These are phyloP conservation scores for Colletotrichum zoysiae DNA, from an alignment of 2,329 filamentous ascomycete genomes.

Conservation along the genomic window DNA sequence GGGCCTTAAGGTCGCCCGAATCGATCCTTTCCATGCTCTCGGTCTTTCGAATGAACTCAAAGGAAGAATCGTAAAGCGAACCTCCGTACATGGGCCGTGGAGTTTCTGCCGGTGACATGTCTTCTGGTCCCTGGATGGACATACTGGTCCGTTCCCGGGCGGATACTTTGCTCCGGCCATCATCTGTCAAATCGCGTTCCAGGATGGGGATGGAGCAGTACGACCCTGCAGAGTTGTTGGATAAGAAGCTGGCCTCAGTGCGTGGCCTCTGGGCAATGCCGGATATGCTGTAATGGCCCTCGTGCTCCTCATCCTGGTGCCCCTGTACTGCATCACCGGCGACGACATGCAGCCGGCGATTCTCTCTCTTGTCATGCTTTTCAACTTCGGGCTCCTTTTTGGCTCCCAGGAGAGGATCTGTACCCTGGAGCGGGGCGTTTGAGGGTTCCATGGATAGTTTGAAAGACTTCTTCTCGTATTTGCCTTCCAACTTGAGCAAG, in stretches of 20 bases:
- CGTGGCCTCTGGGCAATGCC: conserved; percentile 46
- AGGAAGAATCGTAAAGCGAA: conserved; percentile 53
- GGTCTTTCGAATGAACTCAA: conserved; percentile 67
- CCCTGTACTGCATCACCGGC: conserved; percentile 51
- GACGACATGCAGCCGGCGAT: conserved; percentile 60
- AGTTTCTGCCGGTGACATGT: conserved; percentile 45
- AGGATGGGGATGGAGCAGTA: conserved; percentile 83
- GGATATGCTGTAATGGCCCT: conserved; percentile 44
- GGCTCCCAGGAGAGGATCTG: not conserved
- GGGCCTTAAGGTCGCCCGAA: conserved; percentile 51
- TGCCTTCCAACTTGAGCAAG: conserved; percentile 90
- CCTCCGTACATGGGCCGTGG: conserved; percentile 43
- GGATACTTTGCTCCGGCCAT: conserved; percentile 57
- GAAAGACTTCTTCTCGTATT: conserved; percentile 70
- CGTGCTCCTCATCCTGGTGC: conserved; percentile 42
- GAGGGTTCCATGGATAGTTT: conserved; percentile 57
- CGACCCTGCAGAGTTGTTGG: conserved; percentile 76
- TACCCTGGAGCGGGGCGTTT: conserved; percentile 43
- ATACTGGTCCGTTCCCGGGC: conserved; percentile 66
- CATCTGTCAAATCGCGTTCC: conserved; percentile 72
- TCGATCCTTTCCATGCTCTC: conserved; percentile 62
- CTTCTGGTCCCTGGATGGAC: conserved; percentile 65
- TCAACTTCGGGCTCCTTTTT: conserved; percentile 45
- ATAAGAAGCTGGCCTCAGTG: conserved; percentile 60
- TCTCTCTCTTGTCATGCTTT: conserved; percentile 58